A percentile compares a stretch with the other conserved stretches of the same genome.
phyloP scores from a whole-genome alignment of 2,329 filamentous ascomycete genomes.

The Verticillium albo-atrum region DNA sequence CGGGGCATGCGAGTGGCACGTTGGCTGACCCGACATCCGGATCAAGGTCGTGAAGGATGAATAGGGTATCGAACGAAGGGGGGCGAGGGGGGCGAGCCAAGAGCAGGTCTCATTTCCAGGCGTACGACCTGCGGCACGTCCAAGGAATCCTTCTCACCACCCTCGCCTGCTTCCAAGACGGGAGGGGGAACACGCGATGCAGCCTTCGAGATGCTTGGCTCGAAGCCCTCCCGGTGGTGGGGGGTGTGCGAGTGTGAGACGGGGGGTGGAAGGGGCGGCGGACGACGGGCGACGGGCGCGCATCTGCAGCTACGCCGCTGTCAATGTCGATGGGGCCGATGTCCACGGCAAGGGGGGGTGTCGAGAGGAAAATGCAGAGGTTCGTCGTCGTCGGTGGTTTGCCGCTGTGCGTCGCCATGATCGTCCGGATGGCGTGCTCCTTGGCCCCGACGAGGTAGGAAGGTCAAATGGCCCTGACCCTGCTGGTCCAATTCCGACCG shows the following conservation, averaged over 20 bases:
- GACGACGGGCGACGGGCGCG: neutral
- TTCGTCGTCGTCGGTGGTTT: neutral
- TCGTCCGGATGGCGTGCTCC: conserved; percentile 4
- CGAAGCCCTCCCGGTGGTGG: no score
- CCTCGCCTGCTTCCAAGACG: neutral
- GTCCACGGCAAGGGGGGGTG: no score
- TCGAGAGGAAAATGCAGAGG: neutral
- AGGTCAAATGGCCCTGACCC: conserved; percentile 1
- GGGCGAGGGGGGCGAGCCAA: neutral
- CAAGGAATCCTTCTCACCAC: neutral
- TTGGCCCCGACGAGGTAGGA: conserved; percentile 1
- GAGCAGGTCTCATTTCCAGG: neutral
- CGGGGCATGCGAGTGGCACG: neutral
- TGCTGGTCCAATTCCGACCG: neutral
- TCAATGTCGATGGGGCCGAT: no score
- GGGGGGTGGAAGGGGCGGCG: no score
- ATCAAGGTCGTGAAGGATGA: no score
- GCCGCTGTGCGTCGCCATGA: neutral
- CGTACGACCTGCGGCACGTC: no score
- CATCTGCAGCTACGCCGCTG: neutral
- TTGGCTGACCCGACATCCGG: no score
- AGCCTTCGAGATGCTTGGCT: neutral
- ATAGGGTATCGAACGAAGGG: no score
- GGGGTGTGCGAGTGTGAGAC: no score
- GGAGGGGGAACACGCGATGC: neutral